Percentiles rank a stretch among this genome's conserved stretches.
Conservation (phyloP, 78 protist genomes). For the slime mould (Dictyostelium discoideum) region DNA sequence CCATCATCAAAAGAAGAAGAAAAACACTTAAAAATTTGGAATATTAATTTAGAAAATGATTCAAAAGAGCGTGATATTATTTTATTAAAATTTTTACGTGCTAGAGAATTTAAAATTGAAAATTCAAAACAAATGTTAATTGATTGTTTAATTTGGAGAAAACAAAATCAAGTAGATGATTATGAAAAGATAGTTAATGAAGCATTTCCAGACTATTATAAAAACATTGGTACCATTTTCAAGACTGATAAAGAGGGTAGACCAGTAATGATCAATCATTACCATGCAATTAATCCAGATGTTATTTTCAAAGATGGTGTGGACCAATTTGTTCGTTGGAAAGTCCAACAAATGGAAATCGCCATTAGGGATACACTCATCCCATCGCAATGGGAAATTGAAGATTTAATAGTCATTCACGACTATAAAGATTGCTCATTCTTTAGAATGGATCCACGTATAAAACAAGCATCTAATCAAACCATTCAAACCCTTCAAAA, state of each 20-base stretch:
- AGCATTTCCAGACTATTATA: constrained; percentile 60
- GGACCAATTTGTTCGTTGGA: constrained; percentile 35
- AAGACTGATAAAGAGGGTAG: constrained; percentile 33
- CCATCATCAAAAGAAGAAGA: neutral
- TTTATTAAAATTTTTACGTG: constrained; percentile 52
- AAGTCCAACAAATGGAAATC: constrained; percentile 58
- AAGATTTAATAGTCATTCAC: constrained; percentile 33
- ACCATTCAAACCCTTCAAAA: constrained; percentile 27
- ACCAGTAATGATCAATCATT: constrained; percentile 68
- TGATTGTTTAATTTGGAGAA: constrained; percentile 28
- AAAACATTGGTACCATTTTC: constrained; percentile 30
- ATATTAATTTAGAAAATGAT: constrained; percentile 16
- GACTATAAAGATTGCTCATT: constrained; percentile 67
- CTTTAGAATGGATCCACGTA: constrained; percentile 30
- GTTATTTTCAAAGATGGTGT: constrained; percentile 40
- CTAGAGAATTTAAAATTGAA: constrained; percentile 55
- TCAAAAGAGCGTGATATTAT: constrained; percentile 35
- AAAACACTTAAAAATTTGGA: neutral
- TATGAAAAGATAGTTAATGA: neutral
- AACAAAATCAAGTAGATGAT: constrained; percentile 12
- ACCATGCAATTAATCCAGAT: constrained; percentile 15
- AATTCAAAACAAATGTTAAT: constrained; percentile 13
- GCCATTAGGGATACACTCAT: neutral
- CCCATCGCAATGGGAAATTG: neutral
- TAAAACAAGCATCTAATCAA: constrained; percentile 7